Conservation (phyloP, 2,329 filamentous ascomycete species). For the Fusarium sp. region DNA sequence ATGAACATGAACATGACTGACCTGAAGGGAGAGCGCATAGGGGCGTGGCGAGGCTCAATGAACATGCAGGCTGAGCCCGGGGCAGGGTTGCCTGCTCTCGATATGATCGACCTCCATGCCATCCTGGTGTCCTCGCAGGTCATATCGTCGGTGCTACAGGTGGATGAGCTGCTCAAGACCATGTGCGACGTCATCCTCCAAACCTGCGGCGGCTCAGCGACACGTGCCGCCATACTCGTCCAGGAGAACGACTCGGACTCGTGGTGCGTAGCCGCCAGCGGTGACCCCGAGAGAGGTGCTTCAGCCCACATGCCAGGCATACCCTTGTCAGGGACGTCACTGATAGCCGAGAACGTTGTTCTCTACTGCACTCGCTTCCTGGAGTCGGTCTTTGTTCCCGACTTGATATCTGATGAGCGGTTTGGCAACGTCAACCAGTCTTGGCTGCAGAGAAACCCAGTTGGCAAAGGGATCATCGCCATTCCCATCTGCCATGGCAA, state of each 20-base stretch:
- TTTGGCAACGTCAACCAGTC: slow-evolving; percentile 79
- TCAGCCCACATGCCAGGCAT: slow-evolving; percentile 73
- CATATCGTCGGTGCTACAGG: slow-evolving; percentile 80
- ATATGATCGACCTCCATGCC: slow-evolving; percentile 84
- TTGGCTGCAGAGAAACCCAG: slow-evolving; percentile 75
- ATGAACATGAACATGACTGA: slow-evolving; percentile 55
- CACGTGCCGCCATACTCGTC: slow-evolving; percentile 78
- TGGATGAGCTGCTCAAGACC: slow-evolving; percentile 80
- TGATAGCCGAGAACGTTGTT: slow-evolving; percentile 81
- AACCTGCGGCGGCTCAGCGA: slow-evolving; percentile 77
- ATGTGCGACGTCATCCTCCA: slow-evolving; percentile 86
- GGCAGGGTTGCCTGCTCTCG: slow-evolving; percentile 75
- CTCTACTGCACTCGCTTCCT: slow-evolving; percentile 81
- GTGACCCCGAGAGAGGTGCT: slow-evolving; percentile 75
- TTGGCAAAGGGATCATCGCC: slow-evolving; percentile 81
- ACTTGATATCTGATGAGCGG: slow-evolving; percentile 78
- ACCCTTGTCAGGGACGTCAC: slow-evolving; percentile 71
- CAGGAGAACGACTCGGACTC: slow-evolving; percentile 71
- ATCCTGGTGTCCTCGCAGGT: slow-evolving; percentile 84
- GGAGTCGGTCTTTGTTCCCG: slow-evolving; percentile 78
- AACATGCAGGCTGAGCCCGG: slow-evolving; percentile 65
- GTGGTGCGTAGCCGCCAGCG: slow-evolving; percentile 81
- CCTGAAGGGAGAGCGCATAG: slow-evolving; percentile 67
- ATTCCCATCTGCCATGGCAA: slow-evolving; percentile 81
- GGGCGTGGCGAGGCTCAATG: slow-evolving; percentile 72